A percentile compares a stretch with the other conserved stretches of the same genome.
Conservation (phyloP, 441 rosid genomes). For the Dalechampia spathulata region DNA sequence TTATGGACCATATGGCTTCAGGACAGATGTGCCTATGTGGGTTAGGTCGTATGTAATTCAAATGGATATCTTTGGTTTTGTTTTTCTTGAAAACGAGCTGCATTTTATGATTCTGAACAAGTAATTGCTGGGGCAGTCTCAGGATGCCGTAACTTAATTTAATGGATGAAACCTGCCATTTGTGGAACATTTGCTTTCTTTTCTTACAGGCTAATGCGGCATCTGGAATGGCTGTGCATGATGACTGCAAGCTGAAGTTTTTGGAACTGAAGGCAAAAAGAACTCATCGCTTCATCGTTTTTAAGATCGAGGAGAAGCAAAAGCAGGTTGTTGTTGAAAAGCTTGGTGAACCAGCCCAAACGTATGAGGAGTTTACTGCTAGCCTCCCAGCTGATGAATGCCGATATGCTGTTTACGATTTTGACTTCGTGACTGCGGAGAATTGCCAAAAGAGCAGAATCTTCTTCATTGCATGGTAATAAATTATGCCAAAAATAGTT, state of each 20-base stretch:
- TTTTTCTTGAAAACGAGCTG: too few relatives aligned
- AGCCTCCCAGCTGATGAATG: constrained; percentile 54
- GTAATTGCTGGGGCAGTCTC: too few relatives aligned
- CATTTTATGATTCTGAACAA: too few relatives aligned
- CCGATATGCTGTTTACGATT: constrained; percentile 58
- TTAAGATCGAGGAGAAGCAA: constrained; percentile 52
- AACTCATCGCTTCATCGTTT: constrained; percentile 47
- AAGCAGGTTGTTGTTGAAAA: constrained; percentile 60
- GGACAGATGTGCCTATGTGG: too few relatives aligned
- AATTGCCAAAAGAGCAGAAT: constrained; percentile 58
- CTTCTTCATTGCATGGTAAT: constrained; percentile 58
- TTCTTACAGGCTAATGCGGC: constrained; percentile 41
- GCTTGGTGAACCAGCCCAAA: constrained; percentile 48
- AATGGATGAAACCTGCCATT: neutral
- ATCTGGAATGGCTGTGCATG: constrained; percentile 56
- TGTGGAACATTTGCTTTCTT: neutral
- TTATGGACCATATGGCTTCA: too few relatives aligned
- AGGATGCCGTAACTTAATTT: too few relatives aligned
- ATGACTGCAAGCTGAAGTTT: constrained; percentile 58
- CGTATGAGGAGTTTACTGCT: constrained; percentile 41
- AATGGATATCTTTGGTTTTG: too few relatives aligned
- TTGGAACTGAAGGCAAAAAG: constrained; percentile 56
- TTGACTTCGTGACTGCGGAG: constrained; percentile 49
- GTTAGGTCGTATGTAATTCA: too few relatives aligned
- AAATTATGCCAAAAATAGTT: neutral